Conservation (phyloP, 1,284 basidiomycete species). For the Tilletia indica region DNA sequence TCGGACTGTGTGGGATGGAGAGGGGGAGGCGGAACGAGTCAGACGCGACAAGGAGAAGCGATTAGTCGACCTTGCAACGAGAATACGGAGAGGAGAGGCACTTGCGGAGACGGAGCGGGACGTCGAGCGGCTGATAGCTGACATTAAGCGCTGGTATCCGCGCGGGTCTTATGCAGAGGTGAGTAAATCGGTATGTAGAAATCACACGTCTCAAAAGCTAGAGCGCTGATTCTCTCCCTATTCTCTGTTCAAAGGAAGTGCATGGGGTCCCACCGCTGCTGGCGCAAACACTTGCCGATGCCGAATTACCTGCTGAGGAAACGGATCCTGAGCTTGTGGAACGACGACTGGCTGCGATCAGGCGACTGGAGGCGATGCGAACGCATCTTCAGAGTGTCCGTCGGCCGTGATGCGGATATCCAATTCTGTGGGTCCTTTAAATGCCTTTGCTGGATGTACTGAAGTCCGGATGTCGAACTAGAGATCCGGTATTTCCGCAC, state of each 20-base stretch:
- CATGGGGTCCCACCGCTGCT: conserved; percentile 8
- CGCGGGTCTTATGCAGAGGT: conserved; percentile 11
- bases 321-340: conserved; percentile 10
- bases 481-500: no score
- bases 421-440: no score
- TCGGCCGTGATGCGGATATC: no score
- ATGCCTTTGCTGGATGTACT: no score
- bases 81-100: neutral
- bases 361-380: conserved; percentile 14
- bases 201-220: neutral
- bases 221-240: neutral
- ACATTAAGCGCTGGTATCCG: conserved; percentile 8
- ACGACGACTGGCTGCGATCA: conserved; percentile 5
- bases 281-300: conserved; percentile 14
- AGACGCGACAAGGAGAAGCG: conserved; percentile 3
- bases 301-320: conserved; percentile 9
- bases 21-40: conserved; percentile 8
- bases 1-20: conserved; percentile 11
- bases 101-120: neutral
- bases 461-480: no score
- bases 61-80: neutral
- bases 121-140: conserved; percentile 9
- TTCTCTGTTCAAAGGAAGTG: neutral
- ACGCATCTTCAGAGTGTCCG: neutral
- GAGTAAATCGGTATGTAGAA: neutral